phyloP scores from a whole-genome alignment of 495 filamentous ascomycete species.

The Xylaria venustula region DNA sequence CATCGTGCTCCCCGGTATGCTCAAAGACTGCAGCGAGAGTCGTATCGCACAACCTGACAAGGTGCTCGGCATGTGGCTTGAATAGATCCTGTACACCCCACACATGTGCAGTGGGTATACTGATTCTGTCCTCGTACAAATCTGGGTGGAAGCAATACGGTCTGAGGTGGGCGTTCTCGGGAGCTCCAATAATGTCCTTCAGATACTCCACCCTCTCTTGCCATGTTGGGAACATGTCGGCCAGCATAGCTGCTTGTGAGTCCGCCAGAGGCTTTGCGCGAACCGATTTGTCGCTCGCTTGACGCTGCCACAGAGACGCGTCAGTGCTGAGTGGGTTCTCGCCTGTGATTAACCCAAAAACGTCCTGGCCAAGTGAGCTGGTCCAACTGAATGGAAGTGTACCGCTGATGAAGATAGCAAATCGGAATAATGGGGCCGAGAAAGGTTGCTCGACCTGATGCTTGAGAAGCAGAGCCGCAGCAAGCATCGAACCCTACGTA shows the following conservation, averaged over 20 bases:
- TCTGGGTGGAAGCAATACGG: constrained; percentile 1
- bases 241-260: not conserved
- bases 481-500: not conserved
- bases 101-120: constrained; percentile 1
- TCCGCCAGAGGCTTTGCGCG: not conserved
- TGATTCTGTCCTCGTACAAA: not conserved
- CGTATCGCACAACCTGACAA: constrained; percentile 4
- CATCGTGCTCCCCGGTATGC: not conserved
- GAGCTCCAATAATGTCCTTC: not conserved
- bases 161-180: not conserved
- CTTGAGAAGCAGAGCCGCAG: not conserved
- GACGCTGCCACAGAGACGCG: not conserved
- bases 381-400: not conserved
- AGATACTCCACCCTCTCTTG: not conserved
- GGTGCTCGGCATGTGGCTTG: constrained; percentile 4
- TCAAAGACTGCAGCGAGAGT: not conserved
- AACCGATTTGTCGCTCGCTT: not conserved
- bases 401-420: constrained; percentile 5
- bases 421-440: not conserved
- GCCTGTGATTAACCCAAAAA: not conserved
- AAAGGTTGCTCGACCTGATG: not conserved
- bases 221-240: constrained; percentile 5
- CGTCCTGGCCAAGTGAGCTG: not conserved
- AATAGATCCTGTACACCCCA: constrained; percentile 1
- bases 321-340: not conserved